These are phyloP conservation scores for Chlamydomonas schloesseri DNA, from an alignment of 139 green algal genomes.

Conservation along the genomic window DNA sequence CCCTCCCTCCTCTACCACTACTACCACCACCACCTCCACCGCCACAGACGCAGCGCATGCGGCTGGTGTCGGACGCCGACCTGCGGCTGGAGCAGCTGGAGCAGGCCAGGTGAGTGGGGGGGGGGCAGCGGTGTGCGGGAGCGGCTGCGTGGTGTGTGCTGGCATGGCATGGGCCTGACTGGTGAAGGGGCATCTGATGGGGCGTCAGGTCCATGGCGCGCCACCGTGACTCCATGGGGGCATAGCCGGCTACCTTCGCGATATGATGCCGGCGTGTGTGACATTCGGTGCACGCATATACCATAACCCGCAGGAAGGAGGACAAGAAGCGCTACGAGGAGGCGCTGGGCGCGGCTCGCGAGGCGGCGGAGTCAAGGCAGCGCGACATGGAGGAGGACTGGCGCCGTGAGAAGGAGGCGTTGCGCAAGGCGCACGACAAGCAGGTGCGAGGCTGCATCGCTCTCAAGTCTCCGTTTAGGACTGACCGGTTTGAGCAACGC, in stretches of 20 bases:
- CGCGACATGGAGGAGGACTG: conserved; percentile 44
- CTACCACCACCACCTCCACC: no score
- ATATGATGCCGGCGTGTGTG: no score
- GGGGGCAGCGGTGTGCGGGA: no score
- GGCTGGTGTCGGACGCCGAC: conserved; percentile 61
- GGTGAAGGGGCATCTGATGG: no score
- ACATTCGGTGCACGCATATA: no score
- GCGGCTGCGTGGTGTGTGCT: background rate
- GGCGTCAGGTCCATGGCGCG: background rate
- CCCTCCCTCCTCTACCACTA: no score
- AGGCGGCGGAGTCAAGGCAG: conserved; percentile 46
- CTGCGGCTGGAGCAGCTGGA: conserved; percentile 62
- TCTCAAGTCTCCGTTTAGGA: no score
- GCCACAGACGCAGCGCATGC: conserved; percentile 59
- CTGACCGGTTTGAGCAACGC: no score
- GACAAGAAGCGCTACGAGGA: conserved; percentile 60
- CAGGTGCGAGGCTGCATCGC: conserved; percentile 35
- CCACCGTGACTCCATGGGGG: background rate
- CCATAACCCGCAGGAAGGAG: conserved; percentile 60
- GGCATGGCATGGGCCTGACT: background rate
- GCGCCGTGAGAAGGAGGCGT: conserved; percentile 47
- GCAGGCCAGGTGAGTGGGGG: conserved; percentile 29
- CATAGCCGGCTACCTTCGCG: no score
- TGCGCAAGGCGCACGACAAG: conserved; percentile 55
- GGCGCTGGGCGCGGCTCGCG: conserved; percentile 41